These are phyloP conservation scores for Cynanchum wilfordii DNA, from an alignment of 257 asterid genomes.

Conservation along the genomic window DNA sequence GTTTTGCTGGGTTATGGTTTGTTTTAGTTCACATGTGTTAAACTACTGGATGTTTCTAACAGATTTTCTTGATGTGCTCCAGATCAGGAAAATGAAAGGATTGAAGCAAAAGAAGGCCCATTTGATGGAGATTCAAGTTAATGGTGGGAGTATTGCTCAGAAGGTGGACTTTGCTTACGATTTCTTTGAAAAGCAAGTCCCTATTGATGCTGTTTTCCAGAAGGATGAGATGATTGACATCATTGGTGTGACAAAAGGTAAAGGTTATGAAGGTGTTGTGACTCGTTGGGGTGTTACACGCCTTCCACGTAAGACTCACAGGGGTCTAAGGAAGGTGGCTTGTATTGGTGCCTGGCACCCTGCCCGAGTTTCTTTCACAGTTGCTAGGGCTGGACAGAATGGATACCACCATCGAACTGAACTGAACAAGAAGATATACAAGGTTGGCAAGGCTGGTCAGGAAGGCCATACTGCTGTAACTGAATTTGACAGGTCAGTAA, in stretches of 20 bases:
- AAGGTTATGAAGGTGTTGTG: conserved; percentile 88
- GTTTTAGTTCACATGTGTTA: no score
- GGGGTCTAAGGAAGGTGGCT: conserved; percentile 89
- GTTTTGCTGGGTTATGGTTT: no score
- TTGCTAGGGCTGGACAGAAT: conserved; percentile 95
- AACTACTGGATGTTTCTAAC: no score
- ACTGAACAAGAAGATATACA: conserved; percentile 86
- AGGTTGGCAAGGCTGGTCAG: conserved; percentile 72
- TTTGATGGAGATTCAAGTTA: conserved; percentile 89
- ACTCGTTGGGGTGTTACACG: conserved; percentile 98
- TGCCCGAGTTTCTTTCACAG: conserved; percentile 84
- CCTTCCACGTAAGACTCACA: conserved; percentile 87
- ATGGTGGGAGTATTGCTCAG: conserved; percentile 83
- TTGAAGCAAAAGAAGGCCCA: conserved; percentile 92
- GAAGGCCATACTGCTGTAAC: conserved; percentile 65
- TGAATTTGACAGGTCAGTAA: conserved; percentile 66
- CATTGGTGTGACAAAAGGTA: conserved; percentile 92
- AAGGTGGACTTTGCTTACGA: conserved; percentile 78
- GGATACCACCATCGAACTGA: conserved; percentile 94
- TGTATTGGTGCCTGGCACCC: conserved; percentile 99
- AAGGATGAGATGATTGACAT: conserved; percentile 91
- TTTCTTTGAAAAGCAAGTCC: conserved; percentile 87
- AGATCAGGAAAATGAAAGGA: conserved; percentile 91
- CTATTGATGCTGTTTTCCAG: conserved; percentile 79
- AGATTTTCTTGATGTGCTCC: conserved; percentile 7